Percentiles rank a stretch among this genome's conserved stretches.
These are phyloP conservation scores for Fusarium hainanense DNA, from an alignment of 2,329 filamentous ascomycete species.

Conservation along the genomic window DNA sequence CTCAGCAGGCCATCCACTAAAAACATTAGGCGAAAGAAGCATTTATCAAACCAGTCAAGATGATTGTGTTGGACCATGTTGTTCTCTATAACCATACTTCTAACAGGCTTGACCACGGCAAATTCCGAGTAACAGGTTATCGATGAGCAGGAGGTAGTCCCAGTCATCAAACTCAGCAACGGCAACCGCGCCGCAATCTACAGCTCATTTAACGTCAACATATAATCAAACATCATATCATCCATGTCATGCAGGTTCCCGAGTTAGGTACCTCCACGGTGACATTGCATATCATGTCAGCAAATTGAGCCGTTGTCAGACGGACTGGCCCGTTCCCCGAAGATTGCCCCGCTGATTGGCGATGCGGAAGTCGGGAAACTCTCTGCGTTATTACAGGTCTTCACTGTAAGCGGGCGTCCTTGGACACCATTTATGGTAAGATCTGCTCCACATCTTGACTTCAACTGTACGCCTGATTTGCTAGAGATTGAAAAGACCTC, in stretches of 20 bases:
- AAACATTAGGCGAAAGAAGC: too few relatives aligned
- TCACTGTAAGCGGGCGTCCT: background rate
- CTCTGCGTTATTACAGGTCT: background rate
- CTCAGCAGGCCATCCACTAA: background rate
- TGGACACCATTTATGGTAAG: fast-evolving
- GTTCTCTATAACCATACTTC: background rate
- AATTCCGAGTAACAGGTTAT: background rate
- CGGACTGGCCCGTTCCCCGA: background rate
- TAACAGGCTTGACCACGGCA: background rate
- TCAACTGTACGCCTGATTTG: too few relatives aligned
- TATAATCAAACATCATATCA: background rate
- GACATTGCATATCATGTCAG: background rate
- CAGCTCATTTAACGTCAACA: background rate
- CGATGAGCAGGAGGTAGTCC: background rate
- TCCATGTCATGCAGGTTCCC: too few relatives aligned
- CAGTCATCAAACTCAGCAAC: background rate
- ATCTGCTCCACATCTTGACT: too few relatives aligned
- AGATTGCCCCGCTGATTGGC: background rate
- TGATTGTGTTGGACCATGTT: too few relatives aligned
- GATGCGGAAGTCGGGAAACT: background rate
- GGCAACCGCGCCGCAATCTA: background rate
- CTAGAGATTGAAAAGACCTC: too few relatives aligned
- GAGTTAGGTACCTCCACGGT: background rate
- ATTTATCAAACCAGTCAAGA: too few relatives aligned
- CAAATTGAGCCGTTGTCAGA: too few relatives aligned